Percentiles rank a stretch among this genome's conserved stretches.
Conservation (phyloP, 164 flowering plant genomes). For the Magnolia changhungtana region DNA sequence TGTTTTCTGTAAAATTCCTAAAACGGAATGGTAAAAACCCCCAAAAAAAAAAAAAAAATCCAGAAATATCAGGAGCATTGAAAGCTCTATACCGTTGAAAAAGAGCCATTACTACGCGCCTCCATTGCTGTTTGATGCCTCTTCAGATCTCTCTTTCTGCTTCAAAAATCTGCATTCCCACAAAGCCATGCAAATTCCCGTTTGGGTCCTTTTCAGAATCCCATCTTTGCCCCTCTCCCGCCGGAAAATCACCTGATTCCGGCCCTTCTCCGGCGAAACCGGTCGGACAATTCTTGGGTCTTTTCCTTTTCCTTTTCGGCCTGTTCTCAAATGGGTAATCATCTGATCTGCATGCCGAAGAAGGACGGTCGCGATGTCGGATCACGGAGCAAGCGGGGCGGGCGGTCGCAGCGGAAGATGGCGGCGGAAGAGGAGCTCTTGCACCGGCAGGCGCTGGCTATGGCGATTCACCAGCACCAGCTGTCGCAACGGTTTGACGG, state of each 20-base stretch:
- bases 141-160: background rate
- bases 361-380: constrained; percentile 46
- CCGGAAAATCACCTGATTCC: background rate
- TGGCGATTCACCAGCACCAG: constrained; percentile 76
- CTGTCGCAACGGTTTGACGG: constrained; percentile 70
- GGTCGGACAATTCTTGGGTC: background rate
- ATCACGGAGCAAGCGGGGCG: constrained; percentile 47
- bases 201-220: background rate
- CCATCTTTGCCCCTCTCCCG: background rate
- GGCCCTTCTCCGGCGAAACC: background rate
- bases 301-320: background rate
- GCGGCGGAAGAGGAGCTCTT: constrained; percentile 49
- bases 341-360: constrained; percentile 54
- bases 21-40: too few relatives aligned
- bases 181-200: background rate
- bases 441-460: constrained; percentile 60
- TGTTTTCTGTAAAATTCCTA: too few relatives aligned
- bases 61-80: constrained; percentile 2
- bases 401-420: constrained; percentile 52
- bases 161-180: background rate
- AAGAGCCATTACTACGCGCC: background rate
- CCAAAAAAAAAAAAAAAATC: background rate
- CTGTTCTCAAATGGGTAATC: constrained; percentile 51
- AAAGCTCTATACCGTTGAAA: constrained; percentile 3
- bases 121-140: background rate